Evolutionary conservation across 805 yeast genomes (phyloP), one percentile per base, ranked within the genome.

Genomic region (Sugiyamaella valdiviana): DNA sequence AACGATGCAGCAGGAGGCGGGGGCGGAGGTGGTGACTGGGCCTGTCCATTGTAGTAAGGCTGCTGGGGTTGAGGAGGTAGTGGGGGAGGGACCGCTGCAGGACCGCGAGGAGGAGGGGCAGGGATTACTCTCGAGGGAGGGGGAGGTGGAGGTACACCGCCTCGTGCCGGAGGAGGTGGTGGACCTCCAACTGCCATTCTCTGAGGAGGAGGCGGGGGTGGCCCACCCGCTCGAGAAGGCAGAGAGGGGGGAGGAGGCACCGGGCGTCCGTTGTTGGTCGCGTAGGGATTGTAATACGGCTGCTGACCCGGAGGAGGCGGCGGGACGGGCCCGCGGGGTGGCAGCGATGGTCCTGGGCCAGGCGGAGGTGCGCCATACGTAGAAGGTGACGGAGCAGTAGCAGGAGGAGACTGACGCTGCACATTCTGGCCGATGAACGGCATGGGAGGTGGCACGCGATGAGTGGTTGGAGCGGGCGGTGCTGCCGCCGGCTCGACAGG

Each of bases 231-330:
- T 26, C 32, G 32, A 26, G 32, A 10, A 26, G 32, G 32, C 32
- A 26, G 32, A 12, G 59, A 55, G 16, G 63, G 66, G 7, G 57
- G 57, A 20, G 66, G 58, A 6, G 67, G 65, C 12, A 50, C 59
- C 3, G 77, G 74, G 2, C 72, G 69, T 51, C 70, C 64, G 42
- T 66, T 59, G 44, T 59, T 63, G 7, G 64, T 58, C 15, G 22
- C 24, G 32, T 29, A 24, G 19, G 40, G 35, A 36, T 40, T 19
- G 41, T 37, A n/a, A n/a, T n/a, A 36, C 35, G 47, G 36, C 12
- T 42, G 15, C 22, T 19, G 36, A 5, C 44, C 44, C 7, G 43
- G 43, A 9, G 59, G 55, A 15, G 55, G 54, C 19, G 57, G 52
- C 14, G 55, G 51, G 5, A 24, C 45, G 10, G 47, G 24, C 4